phyloP scores from a whole-genome alignment of 805 yeast genomes.

The Candida golubevii region DNA sequence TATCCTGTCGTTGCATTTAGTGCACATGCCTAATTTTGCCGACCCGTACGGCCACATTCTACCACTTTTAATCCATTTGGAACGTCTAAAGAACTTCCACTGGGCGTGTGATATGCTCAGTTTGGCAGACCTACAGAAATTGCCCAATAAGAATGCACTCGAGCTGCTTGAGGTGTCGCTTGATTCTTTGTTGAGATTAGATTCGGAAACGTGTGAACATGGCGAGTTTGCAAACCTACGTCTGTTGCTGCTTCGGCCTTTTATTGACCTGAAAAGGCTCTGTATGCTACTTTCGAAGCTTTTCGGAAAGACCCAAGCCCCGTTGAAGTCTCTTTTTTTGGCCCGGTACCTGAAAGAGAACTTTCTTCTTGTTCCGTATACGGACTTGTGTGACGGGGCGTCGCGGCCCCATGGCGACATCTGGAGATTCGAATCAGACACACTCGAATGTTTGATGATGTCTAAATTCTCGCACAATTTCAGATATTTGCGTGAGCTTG shows the following conservation, averaged over 20 bases:
- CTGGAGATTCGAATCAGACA: background rate
- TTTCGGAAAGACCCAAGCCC: background rate
- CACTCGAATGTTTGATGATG: background rate
- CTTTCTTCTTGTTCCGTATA: background rate
- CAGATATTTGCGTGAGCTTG: slow-evolving; percentile 17
- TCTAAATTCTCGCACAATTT: slow-evolving; percentile 8
- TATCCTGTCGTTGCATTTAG: slow-evolving; percentile 28
- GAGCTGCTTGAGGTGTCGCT: background rate
- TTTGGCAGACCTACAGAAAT: slow-evolving; percentile 22
- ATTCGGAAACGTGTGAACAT: too few species aligned
- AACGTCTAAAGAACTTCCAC: slow-evolving; percentile 24
- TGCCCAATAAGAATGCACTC: slow-evolving; percentile 28
- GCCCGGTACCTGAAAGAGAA: background rate
- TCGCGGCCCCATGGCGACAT: background rate
- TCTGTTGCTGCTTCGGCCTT: background rate
- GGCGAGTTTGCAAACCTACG: background rate
- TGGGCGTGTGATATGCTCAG: slow-evolving; percentile 32
- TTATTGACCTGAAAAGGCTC: slow-evolving; percentile 13
- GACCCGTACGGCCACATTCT: slow-evolving; percentile 25
- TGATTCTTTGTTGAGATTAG: too few species aligned
- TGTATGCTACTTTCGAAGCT: background rate
- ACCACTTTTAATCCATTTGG: slow-evolving; percentile 23
- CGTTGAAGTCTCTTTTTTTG: background rate
- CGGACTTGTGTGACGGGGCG: background rate
- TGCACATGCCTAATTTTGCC: slow-evolving; percentile 41